Base-by-base conservation (phyloP, 352 stramenopile species). In the Phytopythium kandeliae region DNA sequence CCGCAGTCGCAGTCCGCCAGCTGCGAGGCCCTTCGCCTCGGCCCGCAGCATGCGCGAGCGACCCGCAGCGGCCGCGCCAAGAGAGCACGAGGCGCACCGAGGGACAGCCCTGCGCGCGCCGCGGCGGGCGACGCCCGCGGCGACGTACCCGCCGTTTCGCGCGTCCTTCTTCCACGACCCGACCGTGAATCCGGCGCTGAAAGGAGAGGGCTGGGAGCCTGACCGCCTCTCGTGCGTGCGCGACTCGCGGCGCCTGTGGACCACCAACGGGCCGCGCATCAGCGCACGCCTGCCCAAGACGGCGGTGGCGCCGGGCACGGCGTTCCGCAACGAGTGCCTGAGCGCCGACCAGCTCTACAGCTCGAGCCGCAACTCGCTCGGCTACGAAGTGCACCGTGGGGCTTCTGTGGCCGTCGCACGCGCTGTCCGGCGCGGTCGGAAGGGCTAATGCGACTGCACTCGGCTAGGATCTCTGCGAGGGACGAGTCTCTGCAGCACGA, bases 281-380 rank as follows among this genome's bases (percentile, higher is more conserved):
- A 69, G 75, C 46, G 47, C 61, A 13, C 58, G 76, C 2, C 50
- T 79, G 26, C 69, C 69, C n/a, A 85, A 73, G 62, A 88, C 78
- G 0, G 68, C 62, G 0, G 70, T 78, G 17, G 63, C 69, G 28
- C 74, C 74, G 2, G 78, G 78, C 17, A 85, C 78, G 5, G 78
- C 78, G 1, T 89, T 89, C 40, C 65, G 61, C 31, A 86, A 86
- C 64, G 63, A 83, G 22, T 79, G 69, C 33, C 46, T 73, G 1
- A 85, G 75, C 49, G 60, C 71, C 15, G 78, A 89, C 53, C 69
- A 77, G 33, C 70, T 89, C 21, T 89, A 89, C 53, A 89, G 74
- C 61, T 77, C 71, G 13, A 85, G 61, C 33, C 63, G 50, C 33
- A 65, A 76, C 30, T 71, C 74, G 0, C 48, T 89, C 13, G 78